Evolutionary conservation across 352 stramenopile species (phyloP).

Genomic region (Globisporangium iwayamae): DNA sequence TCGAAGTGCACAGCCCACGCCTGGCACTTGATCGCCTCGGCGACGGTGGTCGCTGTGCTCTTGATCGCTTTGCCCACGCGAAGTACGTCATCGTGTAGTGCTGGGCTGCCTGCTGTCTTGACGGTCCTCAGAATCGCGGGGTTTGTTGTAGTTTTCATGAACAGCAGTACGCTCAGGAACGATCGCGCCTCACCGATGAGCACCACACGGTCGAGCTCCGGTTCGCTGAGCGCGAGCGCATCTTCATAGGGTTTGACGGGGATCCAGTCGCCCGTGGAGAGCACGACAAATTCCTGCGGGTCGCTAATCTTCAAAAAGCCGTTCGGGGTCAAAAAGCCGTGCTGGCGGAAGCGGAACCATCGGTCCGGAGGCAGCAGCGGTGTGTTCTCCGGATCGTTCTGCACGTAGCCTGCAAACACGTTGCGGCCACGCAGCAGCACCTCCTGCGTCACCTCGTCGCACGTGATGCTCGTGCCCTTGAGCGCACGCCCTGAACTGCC

Average conservation of each 20-base stretch:
- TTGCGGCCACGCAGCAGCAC: slow-evolving; percentile 66
- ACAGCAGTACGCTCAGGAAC: slow-evolving; percentile 75
- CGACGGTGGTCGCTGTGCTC: slow-evolving; percentile 45
- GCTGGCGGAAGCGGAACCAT: slow-evolving; percentile 55
- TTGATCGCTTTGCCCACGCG: slow-evolving; percentile 31
- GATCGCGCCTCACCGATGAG: slow-evolving; percentile 63
- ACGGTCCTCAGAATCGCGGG: slow-evolving; percentile 8
- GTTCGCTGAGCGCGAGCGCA: slow-evolving; percentile 37
- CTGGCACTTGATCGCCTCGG: slow-evolving; percentile 64
- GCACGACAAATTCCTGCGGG: slow-evolving; percentile 64
- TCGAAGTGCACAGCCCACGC: slow-evolving; percentile 79
- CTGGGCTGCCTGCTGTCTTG: slow-evolving; percentile 14
- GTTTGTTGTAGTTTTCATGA: slow-evolving; percentile 52
- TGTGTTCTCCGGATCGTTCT: slow-evolving; percentile 17
- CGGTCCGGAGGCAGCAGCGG: slow-evolving; percentile 29
- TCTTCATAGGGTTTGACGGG: slow-evolving; percentile 61
- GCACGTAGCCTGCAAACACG: slow-evolving; percentile 68
- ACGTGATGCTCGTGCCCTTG: slow-evolving; percentile 49
- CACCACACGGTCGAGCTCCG: slow-evolving; percentile 63
- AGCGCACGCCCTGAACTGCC: slow-evolving; percentile 63
- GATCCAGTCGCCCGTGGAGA: slow-evolving; percentile 73
- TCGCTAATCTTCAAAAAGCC: slow-evolving; percentile 75
- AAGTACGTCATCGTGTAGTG: slow-evolving; percentile 49
- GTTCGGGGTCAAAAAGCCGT: slow-evolving; percentile 60
- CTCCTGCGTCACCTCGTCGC: slow-evolving; percentile 60